phyloP scores from a whole-genome alignment of 352 stramenopile genomes.

The Salisapilia sapeloensis region DNA sequence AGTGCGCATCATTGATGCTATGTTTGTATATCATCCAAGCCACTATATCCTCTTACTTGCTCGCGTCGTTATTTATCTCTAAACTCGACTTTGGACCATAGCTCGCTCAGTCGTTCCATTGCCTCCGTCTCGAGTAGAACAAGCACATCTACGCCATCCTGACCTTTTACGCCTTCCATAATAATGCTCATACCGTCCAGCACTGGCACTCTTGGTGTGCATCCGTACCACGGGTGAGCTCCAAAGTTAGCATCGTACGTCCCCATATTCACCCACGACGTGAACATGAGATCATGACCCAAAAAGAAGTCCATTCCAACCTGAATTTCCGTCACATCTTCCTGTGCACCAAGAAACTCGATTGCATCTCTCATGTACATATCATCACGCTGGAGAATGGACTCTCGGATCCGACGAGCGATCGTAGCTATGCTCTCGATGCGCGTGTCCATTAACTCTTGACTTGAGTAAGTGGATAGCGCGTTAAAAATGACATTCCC shows the following conservation, averaged over 20 bases:
- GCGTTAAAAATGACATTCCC: slow-evolving; percentile 43
- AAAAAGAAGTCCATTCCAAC: slow-evolving; percentile 27
- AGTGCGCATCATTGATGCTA: too few relatives aligned
- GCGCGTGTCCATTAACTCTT: slow-evolving; percentile 8
- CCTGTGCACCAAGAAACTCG: slow-evolving; percentile 19
- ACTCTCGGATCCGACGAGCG: slow-evolving; percentile 18
- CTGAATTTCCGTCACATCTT: slow-evolving; percentile 10
- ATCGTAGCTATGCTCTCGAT: slow-evolving; percentile 6
- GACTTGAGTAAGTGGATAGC: slow-evolving; percentile 12
- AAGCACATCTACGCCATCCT: slow-evolving; percentile 17
- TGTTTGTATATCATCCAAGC: too few relatives aligned
- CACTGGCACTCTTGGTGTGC: slow-evolving; percentile 10
- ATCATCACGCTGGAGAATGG: slow-evolving; percentile 18
- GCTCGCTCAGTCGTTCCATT: slow-evolving; percentile 14
- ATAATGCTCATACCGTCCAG: slow-evolving; percentile 26
- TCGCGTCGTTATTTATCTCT: slow-evolving; percentile 2
- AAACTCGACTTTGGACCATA: slow-evolving; percentile 9
- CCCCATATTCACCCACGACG: slow-evolving; percentile 30
- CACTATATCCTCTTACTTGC: too few relatives aligned
- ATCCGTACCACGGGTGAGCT: slow-evolving; percentile 15
- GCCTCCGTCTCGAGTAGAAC: slow-evolving; percentile 17
- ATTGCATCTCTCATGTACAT: slow-evolving; percentile 26
- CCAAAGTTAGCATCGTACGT: slow-evolving; percentile 47
- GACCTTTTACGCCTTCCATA: slow-evolving; percentile 18
- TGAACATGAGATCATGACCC: slow-evolving; percentile 36